phyloP scores from a whole-genome alignment of 257 asterid species.

The Solanum neorickii region DNA sequence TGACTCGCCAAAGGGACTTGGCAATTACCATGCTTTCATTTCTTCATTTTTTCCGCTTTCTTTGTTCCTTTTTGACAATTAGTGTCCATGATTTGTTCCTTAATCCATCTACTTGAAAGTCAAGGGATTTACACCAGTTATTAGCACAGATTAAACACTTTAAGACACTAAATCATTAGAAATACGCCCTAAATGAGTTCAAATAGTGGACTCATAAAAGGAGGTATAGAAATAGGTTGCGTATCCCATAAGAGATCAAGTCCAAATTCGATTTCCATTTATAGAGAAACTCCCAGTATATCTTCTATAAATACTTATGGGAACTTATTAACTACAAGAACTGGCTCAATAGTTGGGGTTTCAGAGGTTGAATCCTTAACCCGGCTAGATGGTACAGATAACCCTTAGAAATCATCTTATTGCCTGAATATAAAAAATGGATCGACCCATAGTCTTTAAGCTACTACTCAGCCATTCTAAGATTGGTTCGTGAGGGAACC shows the following conservation, averaged over 20 bases:
- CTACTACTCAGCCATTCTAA: background rate
- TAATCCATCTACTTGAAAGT: background rate
- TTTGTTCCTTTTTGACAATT: background rate
- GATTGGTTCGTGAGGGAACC: background rate
- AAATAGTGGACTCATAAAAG: background rate
- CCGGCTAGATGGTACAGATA: background rate
- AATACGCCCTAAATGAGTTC: no score
- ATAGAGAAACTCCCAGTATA: rapidly evolving
- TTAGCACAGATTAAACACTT: background rate
- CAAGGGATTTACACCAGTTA: background rate
- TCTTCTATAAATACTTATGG: no score
- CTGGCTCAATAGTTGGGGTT: background rate
- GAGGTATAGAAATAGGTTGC: background rate
- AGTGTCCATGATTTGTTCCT: background rate
- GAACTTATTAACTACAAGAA: background rate
- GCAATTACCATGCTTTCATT: background rate
- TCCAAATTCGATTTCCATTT: background rate
- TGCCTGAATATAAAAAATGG: background rate
- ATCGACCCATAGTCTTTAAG: background rate
- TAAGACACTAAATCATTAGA: background rate
- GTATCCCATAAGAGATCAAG: no score
- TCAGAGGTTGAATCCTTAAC: background rate
- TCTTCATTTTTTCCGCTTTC: background rate
- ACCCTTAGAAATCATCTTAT: no score
- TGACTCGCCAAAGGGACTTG: background rate